Conservation (phyloP, 768 basidiomycete species). For the Gloeopeniophorella convolvens region DNA sequence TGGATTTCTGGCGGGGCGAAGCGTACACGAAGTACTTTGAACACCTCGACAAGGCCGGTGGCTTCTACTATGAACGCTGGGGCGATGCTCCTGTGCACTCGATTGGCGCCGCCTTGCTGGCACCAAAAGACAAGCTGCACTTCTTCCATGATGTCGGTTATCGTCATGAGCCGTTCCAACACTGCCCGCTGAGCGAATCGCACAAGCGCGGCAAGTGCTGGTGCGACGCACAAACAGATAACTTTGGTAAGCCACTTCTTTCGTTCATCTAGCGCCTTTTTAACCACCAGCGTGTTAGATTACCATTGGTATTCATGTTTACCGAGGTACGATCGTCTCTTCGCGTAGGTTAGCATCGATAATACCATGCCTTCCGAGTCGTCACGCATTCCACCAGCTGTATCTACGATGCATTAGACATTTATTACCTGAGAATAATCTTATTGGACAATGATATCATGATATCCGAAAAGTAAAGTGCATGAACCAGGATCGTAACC, state of each 20-base stretch:
- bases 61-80: constrained; percentile 75
- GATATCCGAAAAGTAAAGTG: not conserved
- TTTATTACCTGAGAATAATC: not conserved
- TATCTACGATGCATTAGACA: constrained; percentile 5
- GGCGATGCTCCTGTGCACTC: constrained; percentile 83
- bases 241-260: constrained; percentile 52
- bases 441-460: not conserved
- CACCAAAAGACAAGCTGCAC: constrained; percentile 83
- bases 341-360: constrained; percentile 10
- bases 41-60: constrained; percentile 46
- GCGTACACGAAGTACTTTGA: constrained; percentile 56
- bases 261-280: constrained; percentile 3
- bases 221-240: constrained; percentile 62
- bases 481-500: not conserved
- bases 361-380: not conserved
- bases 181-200: constrained; percentile 73
- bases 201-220: constrained; percentile 81
- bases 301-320: constrained; percentile 88
- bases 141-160: constrained; percentile 96
- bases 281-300: constrained; percentile 36
- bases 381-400: constrained; percentile 13
- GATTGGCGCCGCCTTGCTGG: constrained; percentile 86
- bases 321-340: constrained; percentile 20
- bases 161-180: constrained; percentile 90
- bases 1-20: constrained; percentile 51